A percentile compares a stretch with the other conserved stretches of the same genome.
Evolutionary conservation across 192 early-diverging fungal species (phyloP).

Genomic region (Coemansia nantahalensis): DNA sequence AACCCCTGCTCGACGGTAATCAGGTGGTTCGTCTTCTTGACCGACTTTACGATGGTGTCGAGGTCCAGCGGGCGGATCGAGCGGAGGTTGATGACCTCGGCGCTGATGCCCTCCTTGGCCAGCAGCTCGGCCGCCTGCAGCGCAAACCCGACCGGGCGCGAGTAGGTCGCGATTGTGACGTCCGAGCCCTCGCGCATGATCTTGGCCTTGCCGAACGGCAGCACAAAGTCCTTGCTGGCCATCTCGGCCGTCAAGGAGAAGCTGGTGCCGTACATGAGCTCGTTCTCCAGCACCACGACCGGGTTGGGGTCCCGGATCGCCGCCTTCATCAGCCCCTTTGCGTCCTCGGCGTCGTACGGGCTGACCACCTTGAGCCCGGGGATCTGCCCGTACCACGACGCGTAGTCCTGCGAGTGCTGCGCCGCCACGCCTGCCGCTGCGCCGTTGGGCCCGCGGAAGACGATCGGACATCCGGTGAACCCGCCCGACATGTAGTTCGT

Average conservation of each 20-base stretch:
- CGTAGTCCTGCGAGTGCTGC: slow-evolving; percentile 98
- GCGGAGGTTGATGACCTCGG: slow-evolving; percentile 95
- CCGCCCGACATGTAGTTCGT: slow-evolving; percentile 98
- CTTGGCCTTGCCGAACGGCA: slow-evolving; percentile 97
- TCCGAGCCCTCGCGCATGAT: slow-evolving; percentile 77
- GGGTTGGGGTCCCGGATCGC: slow-evolving; percentile 98
- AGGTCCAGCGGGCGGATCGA: slow-evolving; percentile 96
- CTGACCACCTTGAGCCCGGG: slow-evolving; percentile 96
- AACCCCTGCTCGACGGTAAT: slow-evolving; percentile 96
- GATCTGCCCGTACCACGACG: slow-evolving; percentile 97
- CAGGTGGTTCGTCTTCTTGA: slow-evolving; percentile 98
- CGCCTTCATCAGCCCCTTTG: slow-evolving; percentile 96
- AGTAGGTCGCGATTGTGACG: slow-evolving; percentile 93
- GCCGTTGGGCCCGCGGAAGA: slow-evolving; percentile 99
- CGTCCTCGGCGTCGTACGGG: slow-evolving; percentile 95
- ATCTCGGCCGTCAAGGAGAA: slow-evolving; percentile 83
- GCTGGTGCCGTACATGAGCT: slow-evolving; percentile 92
- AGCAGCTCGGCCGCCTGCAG: slow-evolving; percentile 87
- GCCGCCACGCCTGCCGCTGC: slow-evolving; percentile 96
- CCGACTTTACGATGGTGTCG: slow-evolving; percentile 82
- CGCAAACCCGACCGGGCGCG: slow-evolving; percentile 78
- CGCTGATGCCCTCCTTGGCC: slow-evolving; percentile 75
- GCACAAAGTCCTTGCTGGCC: slow-evolving; percentile 74
- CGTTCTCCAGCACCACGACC: slow-evolving; percentile 94
- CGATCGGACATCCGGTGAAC: slow-evolving; percentile 83